phyloP scores from a whole-genome alignment of 2,329 filamentous ascomycete genomes.

The Paramyrothecium sp. region DNA sequence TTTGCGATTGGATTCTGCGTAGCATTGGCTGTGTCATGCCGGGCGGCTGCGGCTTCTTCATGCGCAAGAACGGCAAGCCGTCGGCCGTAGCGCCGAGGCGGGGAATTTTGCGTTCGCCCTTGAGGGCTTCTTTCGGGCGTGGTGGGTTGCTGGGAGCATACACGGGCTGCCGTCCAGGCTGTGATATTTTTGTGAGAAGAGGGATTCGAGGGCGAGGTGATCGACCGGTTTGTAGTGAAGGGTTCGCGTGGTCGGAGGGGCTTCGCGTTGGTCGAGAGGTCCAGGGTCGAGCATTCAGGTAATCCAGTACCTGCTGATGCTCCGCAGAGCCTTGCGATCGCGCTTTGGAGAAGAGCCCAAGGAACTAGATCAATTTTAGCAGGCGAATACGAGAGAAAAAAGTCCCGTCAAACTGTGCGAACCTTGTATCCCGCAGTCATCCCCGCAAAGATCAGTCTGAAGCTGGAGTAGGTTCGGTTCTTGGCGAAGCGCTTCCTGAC shows the following conservation, averaged over 20 bases:
- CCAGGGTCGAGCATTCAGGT: conserved; percentile 33
- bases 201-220: conserved; percentile 16
- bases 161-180: conserved; percentile 34
- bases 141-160: conserved; percentile 49
- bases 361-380: conserved; percentile 27
- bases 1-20: conserved; percentile 39
- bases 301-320: conserved; percentile 37
- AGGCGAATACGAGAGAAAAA: not conserved
- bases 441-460: conserved; percentile 58
- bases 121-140: conserved; percentile 45
- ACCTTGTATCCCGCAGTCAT: conserved; percentile 70
- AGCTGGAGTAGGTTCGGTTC: conserved; percentile 57
- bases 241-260: conserved; percentile 4
- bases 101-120: conserved; percentile 47
- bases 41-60: conserved; percentile 63
- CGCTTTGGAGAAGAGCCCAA: conserved; percentile 38
- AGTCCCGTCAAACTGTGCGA: not conserved
- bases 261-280: conserved; percentile 16
- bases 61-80: conserved; percentile 62
- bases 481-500: conserved; percentile 62
- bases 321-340: conserved; percentile 35
- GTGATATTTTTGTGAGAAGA: conserved; percentile 30
- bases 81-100: conserved; percentile 50
- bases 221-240: conserved; percentile 10
- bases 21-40: conserved; percentile 58